Percentiles rank a stretch among this genome's conserved stretches.
These are phyloP conservation scores for Terfezia boudieri DNA, from an alignment of 495 filamentous ascomycete genomes.

Conservation along the genomic window DNA sequence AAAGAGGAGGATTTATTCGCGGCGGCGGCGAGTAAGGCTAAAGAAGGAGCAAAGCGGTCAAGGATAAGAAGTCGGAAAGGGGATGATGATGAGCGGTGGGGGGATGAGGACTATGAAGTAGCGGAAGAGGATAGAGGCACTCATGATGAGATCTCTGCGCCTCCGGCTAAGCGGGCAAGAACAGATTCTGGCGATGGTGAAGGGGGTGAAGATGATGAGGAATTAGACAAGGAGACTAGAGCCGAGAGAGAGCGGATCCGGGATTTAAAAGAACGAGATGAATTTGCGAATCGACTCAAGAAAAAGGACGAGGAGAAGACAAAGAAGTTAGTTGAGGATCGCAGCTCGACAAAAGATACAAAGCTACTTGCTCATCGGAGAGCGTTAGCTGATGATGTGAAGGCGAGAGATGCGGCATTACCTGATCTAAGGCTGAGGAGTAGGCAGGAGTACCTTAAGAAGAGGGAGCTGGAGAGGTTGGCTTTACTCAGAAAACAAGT, in stretches of 20 bases:
- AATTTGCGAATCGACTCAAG: slow-evolving; percentile 50
- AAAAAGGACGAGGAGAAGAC: slow-evolving; percentile 44
- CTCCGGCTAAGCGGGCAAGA: slow-evolving; percentile 35
- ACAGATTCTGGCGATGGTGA: slow-evolving; percentile 33
- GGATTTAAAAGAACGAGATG: slow-evolving; percentile 49
- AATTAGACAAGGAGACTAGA: slow-evolving; percentile 36
- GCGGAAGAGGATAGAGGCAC: slow-evolving; percentile 26
- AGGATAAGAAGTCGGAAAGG: slow-evolving; percentile 32
- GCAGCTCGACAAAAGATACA: slow-evolving; percentile 33
- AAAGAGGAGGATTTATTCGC: slow-evolving; percentile 7
- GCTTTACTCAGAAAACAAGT: slow-evolving; percentile 76
- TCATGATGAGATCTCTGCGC: slow-evolving; percentile 18
- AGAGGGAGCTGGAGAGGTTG: slow-evolving; percentile 67
- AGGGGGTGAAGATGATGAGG: slow-evolving; percentile 26
- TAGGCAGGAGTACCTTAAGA: slow-evolving; percentile 81
- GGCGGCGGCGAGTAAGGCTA: slow-evolving; percentile 26
- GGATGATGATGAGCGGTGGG: slow-evolving; percentile 57
- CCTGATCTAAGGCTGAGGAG: slow-evolving; percentile 60
- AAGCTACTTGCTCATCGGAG: slow-evolving; percentile 36
- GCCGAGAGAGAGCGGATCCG: slow-evolving; percentile 33
- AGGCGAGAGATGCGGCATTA: slow-evolving; percentile 38
- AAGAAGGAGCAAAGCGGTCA: slow-evolving; percentile 23
- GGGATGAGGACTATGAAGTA: slow-evolving; percentile 42
- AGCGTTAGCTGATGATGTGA: slow-evolving; percentile 41
- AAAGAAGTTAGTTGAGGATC: slow-evolving; percentile 49